Evolutionary conservation across 768 basidiomycete genomes (phyloP).

Genomic region (Trametes coccinea): DNA sequence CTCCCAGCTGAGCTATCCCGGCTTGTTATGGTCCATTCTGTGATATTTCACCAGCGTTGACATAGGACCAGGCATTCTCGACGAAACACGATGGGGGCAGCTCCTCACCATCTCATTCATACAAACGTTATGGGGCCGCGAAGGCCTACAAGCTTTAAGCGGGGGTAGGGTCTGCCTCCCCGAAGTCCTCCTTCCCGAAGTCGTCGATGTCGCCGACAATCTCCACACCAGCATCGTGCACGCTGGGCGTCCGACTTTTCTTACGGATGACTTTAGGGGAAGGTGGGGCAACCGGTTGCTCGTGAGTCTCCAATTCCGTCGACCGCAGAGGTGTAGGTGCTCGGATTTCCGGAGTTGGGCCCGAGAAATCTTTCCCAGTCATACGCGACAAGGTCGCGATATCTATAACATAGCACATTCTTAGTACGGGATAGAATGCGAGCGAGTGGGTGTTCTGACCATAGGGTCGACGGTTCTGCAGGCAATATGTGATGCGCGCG

Average conservation of each 20-base stretch:
- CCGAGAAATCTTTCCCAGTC: conserved; percentile 86
- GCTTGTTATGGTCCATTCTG: conserved; percentile 2
- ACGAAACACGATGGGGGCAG: too few species aligned
- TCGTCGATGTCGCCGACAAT: conserved; percentile 34
- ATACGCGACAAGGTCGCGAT: conserved; percentile 72
- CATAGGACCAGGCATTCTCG: too few species aligned
- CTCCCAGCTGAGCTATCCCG: conserved; percentile 38
- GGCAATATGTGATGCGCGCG: conserved; percentile 69
- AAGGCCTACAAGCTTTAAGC: background rate
- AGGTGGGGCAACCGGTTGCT: background rate
- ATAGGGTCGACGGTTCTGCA: conserved; percentile 76
- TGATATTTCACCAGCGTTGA: too few species aligned
- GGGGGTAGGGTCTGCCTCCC: background rate
- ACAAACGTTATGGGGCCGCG: background rate
- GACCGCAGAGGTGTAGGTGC: conserved; percentile 40
- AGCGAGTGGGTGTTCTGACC: conserved; percentile 48
- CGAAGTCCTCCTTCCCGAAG: conserved; percentile 16
- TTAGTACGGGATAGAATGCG: background rate
- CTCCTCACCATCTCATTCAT: background rate
- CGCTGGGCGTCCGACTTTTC: conserved; percentile 22
- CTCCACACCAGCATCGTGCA: conserved; percentile 30
- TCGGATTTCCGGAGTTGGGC: conserved; percentile 71
- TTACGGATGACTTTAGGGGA: conserved; percentile 10
- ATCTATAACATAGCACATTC: conserved; percentile 43
- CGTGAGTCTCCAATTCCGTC: conserved; percentile 26